Base-by-base conservation (phyloP, 1,284 basidiomycete species). In the Coniophora puteana region DNA sequence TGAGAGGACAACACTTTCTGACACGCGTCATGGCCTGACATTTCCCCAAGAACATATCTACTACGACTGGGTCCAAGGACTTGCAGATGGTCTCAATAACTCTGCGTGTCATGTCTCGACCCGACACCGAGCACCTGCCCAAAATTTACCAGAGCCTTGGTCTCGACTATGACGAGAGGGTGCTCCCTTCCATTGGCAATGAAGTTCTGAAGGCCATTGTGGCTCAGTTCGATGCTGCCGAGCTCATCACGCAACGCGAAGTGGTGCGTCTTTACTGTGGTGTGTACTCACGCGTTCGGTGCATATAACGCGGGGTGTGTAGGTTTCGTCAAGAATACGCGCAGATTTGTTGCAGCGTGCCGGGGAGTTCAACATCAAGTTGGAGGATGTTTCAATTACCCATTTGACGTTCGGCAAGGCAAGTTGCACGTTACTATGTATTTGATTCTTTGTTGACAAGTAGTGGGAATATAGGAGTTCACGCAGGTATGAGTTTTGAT, bases 201-300 rank as follows among this genome's bases (percentile, higher is more conserved):
- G 95, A 99, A 69, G 94, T 99, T 22, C 65, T 97, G 53, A 99
- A 99, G 71, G 90, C 89, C 41, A 97, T 95, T 46, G 96, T 99
- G 0, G 95, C 95, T 10, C 95, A 99, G 63, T 99, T 98, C 54
- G 95, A 99, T 66, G 95, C 95, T 30, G 94, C 95, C 14, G 95
- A 99, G 68, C 73, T 99, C 53, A 99, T 90, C 49, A 90, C 87
- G 2, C 87, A 90, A 58, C 82, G 87, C 54, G 87, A 90, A 74
- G 80, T 90, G 47, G 87, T 85, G 49, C 51, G 80, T 75, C 18
- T 22, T 24, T 6, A 0, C 16, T 33, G 21, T 34, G 24, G 1
- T 37, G 5, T 33, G 80, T 74, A 20, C 17, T 26, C 21, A 0
- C 16, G n/a, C n/a, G n/a, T n/a, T n/a, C n/a, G 33, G 22, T 32